A percentile compares a stretch with the other conserved stretches of the same genome.
These are phyloP conservation scores for Penicillium lividum DNA, from an alignment of 495 filamentous ascomycete species.

Conservation along the genomic window DNA sequence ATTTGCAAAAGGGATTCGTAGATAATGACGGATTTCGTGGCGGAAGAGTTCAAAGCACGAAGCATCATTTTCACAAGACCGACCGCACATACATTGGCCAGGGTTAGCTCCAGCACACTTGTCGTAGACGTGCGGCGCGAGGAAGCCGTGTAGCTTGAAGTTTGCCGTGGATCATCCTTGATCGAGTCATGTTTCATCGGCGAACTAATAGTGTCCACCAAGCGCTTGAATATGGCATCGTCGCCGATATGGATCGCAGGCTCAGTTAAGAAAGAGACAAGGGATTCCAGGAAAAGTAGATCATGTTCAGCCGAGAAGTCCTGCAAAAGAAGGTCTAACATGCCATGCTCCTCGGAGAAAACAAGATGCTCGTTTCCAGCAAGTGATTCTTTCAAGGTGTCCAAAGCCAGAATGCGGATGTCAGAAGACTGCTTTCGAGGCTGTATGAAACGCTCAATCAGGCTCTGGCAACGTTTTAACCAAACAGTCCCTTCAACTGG, in stretches of 20 bases:
- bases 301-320: slow-evolving; percentile 50
- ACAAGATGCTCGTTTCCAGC: slow-evolving; percentile 49
- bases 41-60: slow-evolving; percentile 42
- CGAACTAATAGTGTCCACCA: slow-evolving; percentile 37
- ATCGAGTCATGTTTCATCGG: slow-evolving; percentile 40
- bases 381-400: slow-evolving; percentile 64
- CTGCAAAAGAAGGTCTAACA: slow-evolving; percentile 43
- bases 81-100: slow-evolving; percentile 46
- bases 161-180: slow-evolving; percentile 26
- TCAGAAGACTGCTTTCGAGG: slow-evolving; percentile 61
- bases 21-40: slow-evolving; percentile 37
- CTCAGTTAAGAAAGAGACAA: slow-evolving; percentile 47
- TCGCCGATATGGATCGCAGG: slow-evolving; percentile 32
- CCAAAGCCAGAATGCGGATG: slow-evolving; percentile 67
- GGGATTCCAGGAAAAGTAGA: slow-evolving; percentile 49
- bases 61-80: slow-evolving; percentile 49
- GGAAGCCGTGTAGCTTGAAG: slow-evolving; percentile 18
- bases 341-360: slow-evolving; percentile 36
- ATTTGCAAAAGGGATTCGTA: slow-evolving; percentile 44
- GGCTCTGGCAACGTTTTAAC: slow-evolving; percentile 59
- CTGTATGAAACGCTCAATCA: slow-evolving; percentile 67
- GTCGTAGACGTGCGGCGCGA: slow-evolving; percentile 35
- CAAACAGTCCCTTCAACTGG: slow-evolving; percentile 66
- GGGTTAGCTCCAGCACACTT: slow-evolving; percentile 36
- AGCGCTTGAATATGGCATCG: slow-evolving; percentile 33